Percentiles rank a stretch among this genome's conserved stretches.
phyloP scores from a whole-genome alignment of 495 filamentous ascomycete genomes.

The Parmelia sp. region DNA sequence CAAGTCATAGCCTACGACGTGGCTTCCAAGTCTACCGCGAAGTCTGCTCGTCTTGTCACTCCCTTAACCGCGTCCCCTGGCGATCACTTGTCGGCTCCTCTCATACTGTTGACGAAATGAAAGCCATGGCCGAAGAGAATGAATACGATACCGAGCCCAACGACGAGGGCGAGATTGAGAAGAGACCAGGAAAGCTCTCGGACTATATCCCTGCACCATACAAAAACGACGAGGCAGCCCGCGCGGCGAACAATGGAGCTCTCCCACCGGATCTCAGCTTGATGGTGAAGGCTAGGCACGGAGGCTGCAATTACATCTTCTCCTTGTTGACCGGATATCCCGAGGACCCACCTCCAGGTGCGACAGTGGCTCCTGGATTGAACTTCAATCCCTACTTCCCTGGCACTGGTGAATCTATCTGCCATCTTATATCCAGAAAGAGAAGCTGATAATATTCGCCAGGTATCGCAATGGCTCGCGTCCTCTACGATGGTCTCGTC shows the following conservation, averaged over 20 bases:
- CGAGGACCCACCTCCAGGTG: constrained; percentile 89
- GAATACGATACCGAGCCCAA: constrained; percentile 99
- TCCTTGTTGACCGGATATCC: constrained; percentile 95
- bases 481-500: constrained; percentile 93
- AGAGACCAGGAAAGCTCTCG: constrained; percentile 95
- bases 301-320: constrained; percentile 98
- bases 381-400: constrained; percentile 99
- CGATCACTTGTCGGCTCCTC: constrained; percentile 82
- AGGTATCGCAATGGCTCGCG: constrained; percentile 97
- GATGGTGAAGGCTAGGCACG: constrained; percentile 96
- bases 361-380: constrained; percentile 70
- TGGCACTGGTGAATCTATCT: constrained; percentile 59
- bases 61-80: constrained; percentile 88
- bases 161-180: constrained; percentile 94
- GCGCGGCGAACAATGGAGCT: constrained; percentile 96
- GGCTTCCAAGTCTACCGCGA: constrained; percentile 99
- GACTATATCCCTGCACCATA: constrained; percentile 95
- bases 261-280: constrained; percentile 95
- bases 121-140: constrained; percentile 92
- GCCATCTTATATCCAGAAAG: background rate
- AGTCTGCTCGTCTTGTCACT: constrained; percentile 97
- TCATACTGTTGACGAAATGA: constrained; percentile 96
- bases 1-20: constrained; percentile 72
- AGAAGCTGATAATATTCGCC: constrained; percentile 10
- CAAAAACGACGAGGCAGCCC: constrained; percentile 97